phyloP scores from a whole-genome alignment of 1,284 basidiomycete species.

The Microstroma glucosiphilum region DNA sequence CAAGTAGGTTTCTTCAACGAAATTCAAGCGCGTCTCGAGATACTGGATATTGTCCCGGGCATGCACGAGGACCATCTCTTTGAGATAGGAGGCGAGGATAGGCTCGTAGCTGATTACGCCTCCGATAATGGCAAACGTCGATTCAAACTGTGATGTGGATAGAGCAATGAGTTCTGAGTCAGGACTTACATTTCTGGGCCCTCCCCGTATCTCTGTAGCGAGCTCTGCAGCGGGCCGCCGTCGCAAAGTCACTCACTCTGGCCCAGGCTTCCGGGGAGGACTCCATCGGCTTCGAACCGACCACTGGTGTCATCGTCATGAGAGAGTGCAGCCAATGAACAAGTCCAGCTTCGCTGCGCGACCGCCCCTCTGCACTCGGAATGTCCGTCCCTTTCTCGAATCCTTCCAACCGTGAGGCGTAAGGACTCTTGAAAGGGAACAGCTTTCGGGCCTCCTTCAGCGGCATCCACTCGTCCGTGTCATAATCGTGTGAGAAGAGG shows the following conservation, averaged over 20 bases:
- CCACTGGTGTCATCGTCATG: slow-evolving; percentile 35
- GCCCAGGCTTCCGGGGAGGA: slow-evolving; percentile 37
- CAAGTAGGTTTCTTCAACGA: slow-evolving; percentile 61
- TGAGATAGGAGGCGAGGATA: slow-evolving; percentile 60
- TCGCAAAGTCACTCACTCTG: too few species aligned
- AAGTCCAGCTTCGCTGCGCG: slow-evolving; percentile 16
- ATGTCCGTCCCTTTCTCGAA: neutral
- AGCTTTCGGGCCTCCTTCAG: slow-evolving; percentile 17
- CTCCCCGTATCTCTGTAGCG: too few species aligned
- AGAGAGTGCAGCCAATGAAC: slow-evolving; percentile 31
- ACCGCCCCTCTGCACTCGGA: neutral
- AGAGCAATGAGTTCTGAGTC: too few species aligned
- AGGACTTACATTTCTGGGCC: too few species aligned
- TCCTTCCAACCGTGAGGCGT: slow-evolving; percentile 10
- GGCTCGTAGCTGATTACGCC: slow-evolving; percentile 55
- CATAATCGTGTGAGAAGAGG: slow-evolving; percentile 24
- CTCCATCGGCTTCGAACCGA: slow-evolving; percentile 10
- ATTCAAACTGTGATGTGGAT: slow-evolving; percentile 22
- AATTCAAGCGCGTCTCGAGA: slow-evolving; percentile 66
- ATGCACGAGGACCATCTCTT: slow-evolving; percentile 61
- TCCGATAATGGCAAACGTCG: slow-evolving; percentile 30
- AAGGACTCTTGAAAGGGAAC: slow-evolving; percentile 27
- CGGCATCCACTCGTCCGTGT: slow-evolving; percentile 26
- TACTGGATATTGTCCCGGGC: slow-evolving; percentile 69
- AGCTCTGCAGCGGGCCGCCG: too few species aligned